Conservation (phyloP, 169 alveolate genomes). For the Amoebophrya sp. region DNA sequence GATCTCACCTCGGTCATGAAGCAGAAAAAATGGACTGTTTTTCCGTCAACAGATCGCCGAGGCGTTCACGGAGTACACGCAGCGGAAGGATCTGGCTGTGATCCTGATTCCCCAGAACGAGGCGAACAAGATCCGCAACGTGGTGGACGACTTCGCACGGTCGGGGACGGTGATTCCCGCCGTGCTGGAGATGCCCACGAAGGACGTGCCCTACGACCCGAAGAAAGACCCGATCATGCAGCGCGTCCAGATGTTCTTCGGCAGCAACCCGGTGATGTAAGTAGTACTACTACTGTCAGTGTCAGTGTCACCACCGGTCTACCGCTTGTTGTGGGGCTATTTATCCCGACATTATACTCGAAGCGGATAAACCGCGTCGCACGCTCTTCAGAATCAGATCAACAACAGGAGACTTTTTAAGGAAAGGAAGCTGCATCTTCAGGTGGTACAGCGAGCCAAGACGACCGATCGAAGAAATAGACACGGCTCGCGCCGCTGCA, state of each 20-base stretch:
- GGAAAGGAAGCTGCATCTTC: neutral
- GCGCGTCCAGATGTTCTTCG: constrained; percentile 4
- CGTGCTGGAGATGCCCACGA: neutral
- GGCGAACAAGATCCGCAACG: neutral
- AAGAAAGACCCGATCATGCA: neutral
- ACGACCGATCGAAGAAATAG: no score
- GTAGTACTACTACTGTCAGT: no score
- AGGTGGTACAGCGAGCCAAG: neutral
- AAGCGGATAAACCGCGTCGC: no score
- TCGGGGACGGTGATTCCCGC: neutral
- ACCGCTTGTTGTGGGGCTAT: no score
- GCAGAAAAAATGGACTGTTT: no score
- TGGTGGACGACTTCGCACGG: neutral
- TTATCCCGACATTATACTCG: no score
- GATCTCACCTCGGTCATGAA: no score
- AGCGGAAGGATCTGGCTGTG: neutral
- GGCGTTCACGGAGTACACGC: neutral
- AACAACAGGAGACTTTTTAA: no score
- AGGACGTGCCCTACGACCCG: neutral
- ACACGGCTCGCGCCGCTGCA: no score
- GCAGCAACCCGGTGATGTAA: neutral
- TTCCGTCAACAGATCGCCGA: neutral
- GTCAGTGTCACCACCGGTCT: no score
- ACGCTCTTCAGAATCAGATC: no score
- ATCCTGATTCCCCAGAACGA: neutral